Conservation (phyloP, 2,329 filamentous ascomycete genomes). For the Aspergillus sclerotialis region DNA sequence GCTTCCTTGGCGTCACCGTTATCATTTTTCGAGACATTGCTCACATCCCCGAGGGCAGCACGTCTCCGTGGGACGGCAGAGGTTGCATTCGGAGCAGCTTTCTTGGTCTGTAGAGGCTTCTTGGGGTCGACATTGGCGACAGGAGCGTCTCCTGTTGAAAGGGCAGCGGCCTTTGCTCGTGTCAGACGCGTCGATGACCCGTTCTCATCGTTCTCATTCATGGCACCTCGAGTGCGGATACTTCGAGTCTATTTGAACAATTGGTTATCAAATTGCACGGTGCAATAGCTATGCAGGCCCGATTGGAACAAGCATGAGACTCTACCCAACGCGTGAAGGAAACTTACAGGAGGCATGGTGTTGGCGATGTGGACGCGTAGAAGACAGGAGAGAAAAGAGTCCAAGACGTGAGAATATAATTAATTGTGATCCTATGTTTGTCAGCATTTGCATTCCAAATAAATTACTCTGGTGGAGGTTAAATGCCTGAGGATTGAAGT, state of each 20-base stretch:
- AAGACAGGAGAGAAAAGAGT: slow-evolving; percentile 11
- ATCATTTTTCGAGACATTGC: slow-evolving; percentile 73
- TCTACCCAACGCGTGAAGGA: slow-evolving; percentile 6
- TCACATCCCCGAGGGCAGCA: slow-evolving; percentile 84
- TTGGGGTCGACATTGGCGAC: slow-evolving; percentile 56
- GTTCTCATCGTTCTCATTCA: slow-evolving; percentile 96
- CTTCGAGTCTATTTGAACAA: slow-evolving; percentile 55
- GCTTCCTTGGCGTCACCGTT: slow-evolving; percentile 55
- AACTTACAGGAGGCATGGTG: slow-evolving; percentile 54
- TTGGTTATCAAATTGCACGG: slow-evolving; percentile 29
- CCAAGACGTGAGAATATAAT: slow-evolving; percentile 18
- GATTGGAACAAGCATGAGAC: background rate
- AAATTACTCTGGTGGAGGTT: slow-evolving; percentile 24
- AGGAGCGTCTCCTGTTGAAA: slow-evolving; percentile 36
- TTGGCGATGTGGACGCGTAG: slow-evolving; percentile 21
- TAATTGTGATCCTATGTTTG: slow-evolving; percentile 18
- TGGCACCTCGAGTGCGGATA: slow-evolving; percentile 65
- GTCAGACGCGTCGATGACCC: slow-evolving; percentile 73
- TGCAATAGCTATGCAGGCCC: background rate
- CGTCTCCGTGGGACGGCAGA: slow-evolving; percentile 60
- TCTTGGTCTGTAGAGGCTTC: slow-evolving; percentile 66
- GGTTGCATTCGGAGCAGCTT: slow-evolving; percentile 44
- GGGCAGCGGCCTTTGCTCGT: slow-evolving; percentile 79
- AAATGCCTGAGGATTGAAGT: slow-evolving; percentile 25
- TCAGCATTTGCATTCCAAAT: slow-evolving; percentile 29